Percentiles rank a stretch among this genome's conserved stretches.
Evolutionary conservation across 2,329 filamentous ascomycete genomes (phyloP).

Genomic region (Chaetomium sp.): DNA sequence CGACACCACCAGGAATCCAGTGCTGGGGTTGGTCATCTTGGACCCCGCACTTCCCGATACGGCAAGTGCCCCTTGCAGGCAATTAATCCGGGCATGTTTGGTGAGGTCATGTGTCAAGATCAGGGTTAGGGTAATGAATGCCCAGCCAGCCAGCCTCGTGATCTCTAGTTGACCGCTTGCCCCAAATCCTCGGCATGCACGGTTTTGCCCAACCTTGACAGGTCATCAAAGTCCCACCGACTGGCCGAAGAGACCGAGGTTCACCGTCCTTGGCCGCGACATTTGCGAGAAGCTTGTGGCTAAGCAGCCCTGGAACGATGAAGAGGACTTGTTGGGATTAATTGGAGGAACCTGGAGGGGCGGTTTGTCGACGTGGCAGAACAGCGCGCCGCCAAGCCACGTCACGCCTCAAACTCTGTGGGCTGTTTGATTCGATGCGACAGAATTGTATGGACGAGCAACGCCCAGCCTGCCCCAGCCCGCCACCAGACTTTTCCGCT

Average conservation of each 20-base stretch:
- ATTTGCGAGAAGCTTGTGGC: background rate
- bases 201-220: background rate
- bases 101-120: too few relatives aligned
- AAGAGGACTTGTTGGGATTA: background rate
- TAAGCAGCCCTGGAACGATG: background rate
- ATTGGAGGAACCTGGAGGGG: background rate
- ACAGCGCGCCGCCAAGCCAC: conserved; percentile 5
- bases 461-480: background rate
- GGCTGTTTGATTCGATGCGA: background rate
- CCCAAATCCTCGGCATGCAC: background rate
- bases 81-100: too few relatives aligned
- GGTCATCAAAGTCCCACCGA: too few relatives aligned
- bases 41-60: too few relatives aligned
- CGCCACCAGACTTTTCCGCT: background rate
- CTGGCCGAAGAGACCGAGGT: background rate
- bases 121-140: too few relatives aligned
- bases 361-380: conserved; percentile 7
- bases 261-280: background rate
- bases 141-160: too few relatives aligned
- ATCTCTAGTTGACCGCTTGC: too few relatives aligned
- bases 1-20: too few relatives aligned
- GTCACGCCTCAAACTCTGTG: conserved; percentile 6
- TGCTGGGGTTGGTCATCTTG: too few relatives aligned
- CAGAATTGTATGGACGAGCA: background rate
- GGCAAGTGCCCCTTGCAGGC: too few relatives aligned